Evolutionary conservation across 495 filamentous ascomycete species (phyloP).

Genomic region (Aspergillus sclerotiicarbonarius): DNA sequence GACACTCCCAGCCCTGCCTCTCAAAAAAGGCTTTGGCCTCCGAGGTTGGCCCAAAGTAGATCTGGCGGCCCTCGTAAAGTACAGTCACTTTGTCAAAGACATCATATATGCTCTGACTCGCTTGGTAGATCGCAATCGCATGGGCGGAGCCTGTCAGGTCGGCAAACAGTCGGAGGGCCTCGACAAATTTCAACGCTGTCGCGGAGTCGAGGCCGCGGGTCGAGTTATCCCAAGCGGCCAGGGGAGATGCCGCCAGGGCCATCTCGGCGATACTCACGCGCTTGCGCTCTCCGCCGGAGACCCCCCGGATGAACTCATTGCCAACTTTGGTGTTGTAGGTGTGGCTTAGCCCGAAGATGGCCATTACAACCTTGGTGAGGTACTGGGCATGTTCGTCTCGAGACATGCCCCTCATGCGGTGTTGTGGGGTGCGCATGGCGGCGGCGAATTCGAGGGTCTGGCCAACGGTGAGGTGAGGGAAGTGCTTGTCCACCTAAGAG

Average conservation of each 20-base stretch:
- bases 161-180: slow-evolving; percentile 66
- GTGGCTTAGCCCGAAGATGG: slow-evolving; percentile 51
- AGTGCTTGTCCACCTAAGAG: slow-evolving; percentile 52
- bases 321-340: slow-evolving; percentile 49
- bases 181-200: slow-evolving; percentile 68
- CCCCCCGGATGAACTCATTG: slow-evolving; percentile 54
- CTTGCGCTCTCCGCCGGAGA: slow-evolving; percentile 81
- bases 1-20: slow-evolving; percentile 54
- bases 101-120: slow-evolving; percentile 74
- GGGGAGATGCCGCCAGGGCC: slow-evolving; percentile 64
- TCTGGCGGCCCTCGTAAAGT: slow-evolving; percentile 59
- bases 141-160: slow-evolving; percentile 69
- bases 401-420: slow-evolving; percentile 43
- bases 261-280: slow-evolving; percentile 52
- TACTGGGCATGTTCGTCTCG: slow-evolving; percentile 40
- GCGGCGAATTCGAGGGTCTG: slow-evolving; percentile 62
- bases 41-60: slow-evolving; percentile 57
- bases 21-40: slow-evolving; percentile 59
- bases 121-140: slow-evolving; percentile 77
- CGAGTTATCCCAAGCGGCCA: slow-evolving; percentile 80
- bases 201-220: slow-evolving; percentile 80
- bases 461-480: slow-evolving; percentile 61
- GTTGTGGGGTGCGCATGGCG: slow-evolving; percentile 41
- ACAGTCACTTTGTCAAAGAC: slow-evolving; percentile 58
- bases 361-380: slow-evolving; percentile 40